A percentile compares a stretch with the other conserved stretches of the same genome.
These are phyloP conservation scores for Paspalum vaginatum DNA, from an alignment of 176 grass and related monocot species.

Conservation along the genomic window DNA sequence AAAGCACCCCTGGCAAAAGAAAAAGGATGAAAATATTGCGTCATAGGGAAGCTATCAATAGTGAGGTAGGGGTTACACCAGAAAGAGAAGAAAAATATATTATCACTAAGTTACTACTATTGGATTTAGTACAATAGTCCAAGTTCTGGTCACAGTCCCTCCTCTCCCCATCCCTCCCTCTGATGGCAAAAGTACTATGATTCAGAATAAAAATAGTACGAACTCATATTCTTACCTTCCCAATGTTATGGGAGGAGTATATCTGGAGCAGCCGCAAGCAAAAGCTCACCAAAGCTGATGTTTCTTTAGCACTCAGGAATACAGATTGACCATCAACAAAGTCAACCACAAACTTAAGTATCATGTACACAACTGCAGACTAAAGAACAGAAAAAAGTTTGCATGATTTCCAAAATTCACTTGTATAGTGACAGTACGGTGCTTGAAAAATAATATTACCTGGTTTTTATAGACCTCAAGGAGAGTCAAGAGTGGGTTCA, in stretches of 20 bases:
- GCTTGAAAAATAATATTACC: constrained; percentile 49
- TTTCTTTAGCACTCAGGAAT: constrained; percentile 90
- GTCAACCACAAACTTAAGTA: constrained; percentile 98
- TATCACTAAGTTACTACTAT: background rate
- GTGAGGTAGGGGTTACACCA: background rate
- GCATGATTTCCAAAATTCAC: constrained; percentile 36
- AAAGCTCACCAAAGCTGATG: constrained; percentile 85
- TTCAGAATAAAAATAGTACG: constrained; percentile 3
- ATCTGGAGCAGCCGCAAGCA: constrained; percentile 89
- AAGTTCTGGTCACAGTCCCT: too few species aligned
- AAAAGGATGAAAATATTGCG: background rate
- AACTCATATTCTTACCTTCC: constrained; percentile 62
- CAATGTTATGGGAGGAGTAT: constrained; percentile 96
- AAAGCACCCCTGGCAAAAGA: background rate
- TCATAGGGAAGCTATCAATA: constrained; percentile 15
- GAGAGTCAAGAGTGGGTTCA: constrained; percentile 89
- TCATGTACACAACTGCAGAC: constrained; percentile 88
- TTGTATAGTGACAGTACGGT: constrained; percentile 18
- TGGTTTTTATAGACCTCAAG: constrained; percentile 93
- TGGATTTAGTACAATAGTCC: too few species aligned
- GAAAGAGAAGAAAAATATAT: constrained; percentile 6
- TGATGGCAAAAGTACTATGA: constrained; percentile 7
- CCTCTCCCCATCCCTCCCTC: too few species aligned
- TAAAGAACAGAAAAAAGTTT: constrained; percentile 40
- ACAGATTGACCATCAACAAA: constrained; percentile 94